Base-by-base conservation (phyloP, 805 yeast species). In the Metschnikowia amazonensis region DNA sequence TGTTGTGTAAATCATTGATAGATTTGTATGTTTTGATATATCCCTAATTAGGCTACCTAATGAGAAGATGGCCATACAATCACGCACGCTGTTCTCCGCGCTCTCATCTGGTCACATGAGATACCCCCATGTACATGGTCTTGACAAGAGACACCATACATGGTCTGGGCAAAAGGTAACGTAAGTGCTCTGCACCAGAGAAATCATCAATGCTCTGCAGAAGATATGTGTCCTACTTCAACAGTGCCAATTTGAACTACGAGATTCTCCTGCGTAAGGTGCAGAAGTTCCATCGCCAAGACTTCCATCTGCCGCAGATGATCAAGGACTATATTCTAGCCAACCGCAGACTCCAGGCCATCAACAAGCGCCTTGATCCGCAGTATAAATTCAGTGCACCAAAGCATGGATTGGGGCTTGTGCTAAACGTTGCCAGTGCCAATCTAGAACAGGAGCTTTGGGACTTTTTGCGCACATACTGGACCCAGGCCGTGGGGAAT, bases 361-460 rank as follows among this genome's bases (percentile, higher is more conserved):
- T 41, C 24, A 45, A 49, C 20, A 42, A 38, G 36, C 13, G 28
- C 2, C 24, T 42, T 11, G 47, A 48, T 16, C 45, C 44, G 7
- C 33, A 23, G 28, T 28, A 41, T 35, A 35, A 23, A n/a, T 32
- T 24, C 14, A 42, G 36, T 20, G n/a, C 24, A 13, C 33, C 36
- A 13, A 24, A 9, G 7, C 36, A 42, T 14, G 13, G 21, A 14
- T 43, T 53, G 10, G 54, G 35, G 1, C 40, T 52, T 7, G 29
- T 25, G 9, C 45, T 52, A 9, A 44, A 50, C 16, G 56, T 54
- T 4, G 28, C 55, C 8, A 45, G 46, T 27, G 14, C 42, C 10
- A 37, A 40, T 21, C 50, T 54, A 14, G 58, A 54, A 44, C 44
- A 14, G 5, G 55, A 52, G 14, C 45, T 54, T 17, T 50, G 58